Base-by-base conservation (phyloP, 2,329 filamentous ascomycete genomes). In the Aspergillus eucalypticola region DNA sequence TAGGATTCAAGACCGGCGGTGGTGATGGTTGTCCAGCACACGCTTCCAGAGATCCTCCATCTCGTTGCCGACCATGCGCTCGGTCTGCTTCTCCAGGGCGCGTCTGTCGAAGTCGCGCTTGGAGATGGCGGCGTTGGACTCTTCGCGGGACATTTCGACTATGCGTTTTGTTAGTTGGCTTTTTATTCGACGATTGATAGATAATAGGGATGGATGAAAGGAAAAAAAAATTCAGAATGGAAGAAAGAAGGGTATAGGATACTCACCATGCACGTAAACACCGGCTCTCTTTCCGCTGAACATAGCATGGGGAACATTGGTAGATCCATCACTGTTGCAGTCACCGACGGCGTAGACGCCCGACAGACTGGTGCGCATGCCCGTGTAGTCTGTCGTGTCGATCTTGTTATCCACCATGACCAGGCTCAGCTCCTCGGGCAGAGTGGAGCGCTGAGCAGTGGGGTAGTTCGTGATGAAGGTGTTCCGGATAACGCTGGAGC, bases 281-380 rank as follows among this genome's bases (percentile, higher is more conserved):
- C 83, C 85, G 0, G 84, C 77, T 29, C 80, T 72, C 78, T 88
- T 88, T 2, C 85, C 86, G 11, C 76, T 83, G 67, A 78, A 88
- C 66, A 88, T 79, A 0, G 86, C 86, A 62, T 87, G 85, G 0
- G 84, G 84, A 0, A 88, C 81, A 63, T 88, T 88, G 3, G 84
- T 87, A 8, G 78, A 75, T n/a, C 82, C 82, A 56, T 87, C 85
- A 32, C 80, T 81, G 71, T 88, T 88, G 11, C 81, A 82, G 63
- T 88, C 86, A 0, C 86, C 86, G 19, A 88, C 71, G 5, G 83
- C 85, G 65, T 82, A 88, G 0, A 87, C 80, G 1, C 84, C 84
- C 0, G 74, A 67, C 3, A 86, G 66, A 55, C 81, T 87, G 0
- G 85, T 86, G 13, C 75, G 66, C 60, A 84, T 75, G 0, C 81